Conservation (phyloP, 352 stramenopile genomes). For the Bremia lactucae region DNA sequence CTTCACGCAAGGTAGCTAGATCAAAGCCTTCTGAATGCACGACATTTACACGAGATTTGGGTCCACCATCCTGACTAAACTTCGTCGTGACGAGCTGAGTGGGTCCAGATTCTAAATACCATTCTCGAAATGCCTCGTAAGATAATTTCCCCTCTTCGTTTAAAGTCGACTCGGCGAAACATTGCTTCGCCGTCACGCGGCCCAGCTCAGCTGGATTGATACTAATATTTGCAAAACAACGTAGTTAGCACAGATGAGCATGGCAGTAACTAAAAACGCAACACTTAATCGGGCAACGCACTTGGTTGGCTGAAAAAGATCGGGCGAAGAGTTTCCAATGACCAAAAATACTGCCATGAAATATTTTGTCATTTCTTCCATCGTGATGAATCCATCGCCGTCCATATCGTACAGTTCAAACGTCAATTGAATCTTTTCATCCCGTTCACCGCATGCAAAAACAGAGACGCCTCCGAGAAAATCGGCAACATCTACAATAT, state of each 20-base stretch:
- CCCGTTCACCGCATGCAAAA: conserved; percentile 65
- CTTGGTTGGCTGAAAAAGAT: conserved; percentile 66
- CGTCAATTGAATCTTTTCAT: conserved; percentile 75
- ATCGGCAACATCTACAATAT: conserved; percentile 68
- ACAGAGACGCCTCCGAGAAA: conserved; percentile 79
- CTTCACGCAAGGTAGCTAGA: conserved; percentile 29
- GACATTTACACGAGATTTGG: conserved; percentile 4
- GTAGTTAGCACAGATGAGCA: too few relatives aligned
- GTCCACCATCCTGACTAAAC: background rate
- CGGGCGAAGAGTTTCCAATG: conserved; percentile 50
- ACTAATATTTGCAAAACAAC: conserved; percentile 10
- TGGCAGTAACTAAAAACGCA: background rate
- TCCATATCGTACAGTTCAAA: conserved; percentile 85
- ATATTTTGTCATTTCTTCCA: conserved; percentile 83
- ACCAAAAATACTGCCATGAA: conserved; percentile 78
- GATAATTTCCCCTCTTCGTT: conserved; percentile 59
- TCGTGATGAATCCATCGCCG: conserved; percentile 72
- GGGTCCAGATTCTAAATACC: conserved; percentile 62
- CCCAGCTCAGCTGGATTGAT: conserved; percentile 55
- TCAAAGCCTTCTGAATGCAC: conserved; percentile 12
- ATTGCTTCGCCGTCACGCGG: conserved; percentile 56
- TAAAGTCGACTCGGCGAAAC: conserved; percentile 60
- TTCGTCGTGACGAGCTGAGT: conserved; percentile 27
- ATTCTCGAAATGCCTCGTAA: conserved; percentile 61
- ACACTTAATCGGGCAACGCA: conserved; percentile 12